Evolutionary conservation across 192 early-diverging fungal species (phyloP), one percentile per base, ranked within the genome.

Genomic region (Linnemannia schmuckeri): DNA sequence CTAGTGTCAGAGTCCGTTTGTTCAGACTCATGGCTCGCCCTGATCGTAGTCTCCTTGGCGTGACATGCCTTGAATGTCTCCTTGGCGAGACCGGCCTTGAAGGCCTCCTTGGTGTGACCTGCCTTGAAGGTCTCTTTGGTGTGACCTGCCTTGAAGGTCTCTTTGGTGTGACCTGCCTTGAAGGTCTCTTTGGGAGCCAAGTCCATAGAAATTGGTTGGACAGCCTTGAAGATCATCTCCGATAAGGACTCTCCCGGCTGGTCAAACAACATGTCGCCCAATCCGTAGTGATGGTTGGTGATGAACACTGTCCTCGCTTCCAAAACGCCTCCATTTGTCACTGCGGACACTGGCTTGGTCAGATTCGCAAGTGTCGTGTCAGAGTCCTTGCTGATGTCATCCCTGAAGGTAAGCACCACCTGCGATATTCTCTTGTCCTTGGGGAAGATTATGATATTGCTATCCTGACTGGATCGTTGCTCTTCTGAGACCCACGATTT

Each of bases 321-420:
- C 10, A 57, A 13, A 9, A n/a, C 70, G 30, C 61, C 30, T n/a
- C n/a, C 41, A 7, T 42, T 72, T 24, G 37, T 42, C 18, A 30
- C 69, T 18, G 69, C 35, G 30, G 33, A 22, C 10, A 13, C 15
- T 18, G 37, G 70, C 40, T 42, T 72, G 13, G 37, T 38, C 70
- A 42, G 37, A 7, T 18, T 72, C 38, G 37, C 24, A 35, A 27
- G 37, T 72, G 70, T 17, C 35, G 22, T 7, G 22, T 72, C 70
- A 7, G 38, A 22, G 33, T 46, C 63, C 77, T 78, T 54, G 49
- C 49, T 52, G 27, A 49, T 49, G 30, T 33, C 47, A 46, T 79
- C 82, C 33, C 76, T 76, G 72, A 81, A 87, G 38, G 79, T 81
- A 22, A 87, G 76, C 24, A 81, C 79, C 0, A 87, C 85, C 72